phyloP scores from a whole-genome alignment of 345 rosid species.

The Citrus cavaleriei region DNA sequence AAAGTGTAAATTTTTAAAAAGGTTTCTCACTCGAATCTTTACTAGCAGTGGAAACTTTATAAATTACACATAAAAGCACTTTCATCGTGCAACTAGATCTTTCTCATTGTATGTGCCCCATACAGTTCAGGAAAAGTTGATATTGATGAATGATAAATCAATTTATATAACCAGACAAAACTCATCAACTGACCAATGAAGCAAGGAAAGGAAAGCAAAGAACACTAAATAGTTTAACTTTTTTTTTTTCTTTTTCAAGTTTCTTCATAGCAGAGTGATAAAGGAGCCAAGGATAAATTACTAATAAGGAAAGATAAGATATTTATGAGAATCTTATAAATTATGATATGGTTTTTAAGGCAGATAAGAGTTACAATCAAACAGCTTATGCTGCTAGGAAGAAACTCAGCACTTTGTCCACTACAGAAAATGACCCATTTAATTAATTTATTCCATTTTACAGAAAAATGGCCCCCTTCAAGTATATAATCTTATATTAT shows the following conservation, averaged over 20 bases:
- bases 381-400: conserved; percentile 37
- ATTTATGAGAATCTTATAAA: neutral
- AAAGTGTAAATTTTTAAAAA: too few species aligned
- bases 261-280: too few species aligned
- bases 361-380: conserved; percentile 39
- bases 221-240: too few species aligned
- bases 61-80: neutral
- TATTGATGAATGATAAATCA: neutral
- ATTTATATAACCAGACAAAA: neutral
- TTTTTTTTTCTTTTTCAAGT: too few species aligned
- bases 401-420: conserved; percentile 26
- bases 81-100: neutral
- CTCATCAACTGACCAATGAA: neutral
- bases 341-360: neutral
- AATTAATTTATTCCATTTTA: too few species aligned
- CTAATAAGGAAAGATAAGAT: too few species aligned
- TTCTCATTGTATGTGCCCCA: neutral
- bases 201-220: neutral
- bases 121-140: neutral
- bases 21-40: neutral
- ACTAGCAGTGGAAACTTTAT: too few species aligned
- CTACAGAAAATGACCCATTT: conserved; percentile 27
- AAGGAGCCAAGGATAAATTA: too few species aligned
- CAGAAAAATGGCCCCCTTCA: neutral
- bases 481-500: neutral